phyloP scores from a whole-genome alignment of 345 rosid species.

The Aethionema arabicum region DNA sequence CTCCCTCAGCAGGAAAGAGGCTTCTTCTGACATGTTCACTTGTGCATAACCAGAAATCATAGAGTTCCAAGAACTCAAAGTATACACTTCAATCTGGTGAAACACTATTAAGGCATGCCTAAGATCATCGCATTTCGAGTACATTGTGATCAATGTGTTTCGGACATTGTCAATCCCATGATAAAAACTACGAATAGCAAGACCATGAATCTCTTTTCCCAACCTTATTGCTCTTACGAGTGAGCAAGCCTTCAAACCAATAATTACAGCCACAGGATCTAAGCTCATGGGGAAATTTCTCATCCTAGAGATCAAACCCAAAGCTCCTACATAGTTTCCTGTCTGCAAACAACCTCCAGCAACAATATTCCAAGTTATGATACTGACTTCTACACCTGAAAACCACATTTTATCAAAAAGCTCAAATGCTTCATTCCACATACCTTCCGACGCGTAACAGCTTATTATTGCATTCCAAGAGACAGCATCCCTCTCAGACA shows the following conservation, averaged over 20 bases:
- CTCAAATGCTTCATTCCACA: conserved; percentile 68
- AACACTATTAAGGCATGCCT: conserved; percentile 48
- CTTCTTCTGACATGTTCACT: conserved; percentile 59
- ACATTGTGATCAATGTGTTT: conserved; percentile 75
- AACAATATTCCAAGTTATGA: conserved; percentile 67
- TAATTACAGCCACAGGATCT: conserved; percentile 58
- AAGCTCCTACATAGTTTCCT: conserved; percentile 51
- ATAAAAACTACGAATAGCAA: conserved; percentile 45
- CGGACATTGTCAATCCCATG: conserved; percentile 47
- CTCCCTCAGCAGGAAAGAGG: conserved; percentile 55
- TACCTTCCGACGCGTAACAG: conserved; percentile 58
- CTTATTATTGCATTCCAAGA: conserved; percentile 77
- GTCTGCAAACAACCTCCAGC: conserved; percentile 55
- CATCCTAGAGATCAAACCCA: conserved; percentile 56
- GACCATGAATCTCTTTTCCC: conserved; percentile 71
- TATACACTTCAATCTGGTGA: conserved; percentile 41
- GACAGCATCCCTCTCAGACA: conserved; percentile 63
- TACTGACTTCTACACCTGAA: conserved; percentile 46
- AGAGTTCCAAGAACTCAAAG: conserved; percentile 70
- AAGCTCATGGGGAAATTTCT: conserved; percentile 39
- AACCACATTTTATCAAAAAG: conserved; percentile 55
- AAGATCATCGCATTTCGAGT: conserved; percentile 61
- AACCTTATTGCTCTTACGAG: conserved; percentile 47
- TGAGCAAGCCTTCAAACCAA: conserved; percentile 70
- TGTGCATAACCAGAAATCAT: conserved; percentile 65